These are phyloP conservation scores for Penicillium fuscoglaucum DNA, from an alignment of 2,329 filamentous ascomycete species.

Conservation along the genomic window DNA sequence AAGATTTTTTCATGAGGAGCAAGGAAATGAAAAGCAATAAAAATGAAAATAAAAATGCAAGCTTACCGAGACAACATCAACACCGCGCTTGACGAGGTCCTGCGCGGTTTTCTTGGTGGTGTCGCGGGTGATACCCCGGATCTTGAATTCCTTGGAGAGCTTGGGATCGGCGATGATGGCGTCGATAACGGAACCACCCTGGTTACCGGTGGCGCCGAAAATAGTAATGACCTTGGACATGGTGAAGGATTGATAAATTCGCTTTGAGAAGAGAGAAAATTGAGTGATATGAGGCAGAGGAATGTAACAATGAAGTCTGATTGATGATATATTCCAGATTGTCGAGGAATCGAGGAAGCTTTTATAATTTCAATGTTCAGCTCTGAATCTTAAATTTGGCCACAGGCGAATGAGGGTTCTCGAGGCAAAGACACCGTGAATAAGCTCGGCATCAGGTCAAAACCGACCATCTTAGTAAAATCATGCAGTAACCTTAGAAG, in stretches of 20 bases:
- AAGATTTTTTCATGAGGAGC: neutral
- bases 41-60: neutral
- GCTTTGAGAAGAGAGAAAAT: neutral
- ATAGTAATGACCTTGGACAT: slow-evolving; percentile 32
- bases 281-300: neutral
- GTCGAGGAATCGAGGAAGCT: neutral
- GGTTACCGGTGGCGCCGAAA: slow-evolving; percentile 29
- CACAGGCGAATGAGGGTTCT: neutral
- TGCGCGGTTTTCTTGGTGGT: slow-evolving; percentile 32
- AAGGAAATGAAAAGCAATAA: neutral
- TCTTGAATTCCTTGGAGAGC: slow-evolving; percentile 49
- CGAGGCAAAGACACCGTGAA: neutral
- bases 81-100: slow-evolving; percentile 31
- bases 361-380: no score
- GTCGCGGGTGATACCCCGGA: slow-evolving; percentile 56
- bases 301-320: neutral
- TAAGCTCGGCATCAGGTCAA: neutral
- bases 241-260: neutral
- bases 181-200: slow-evolving; percentile 10
- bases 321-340: neutral
- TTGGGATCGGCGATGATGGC: slow-evolving; percentile 46
- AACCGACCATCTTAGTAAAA: neutral
- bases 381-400: neutral
- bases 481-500: no score
- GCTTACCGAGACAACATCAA: slow-evolving; percentile 38